Evolutionary conservation across 495 filamentous ascomycete genomes (phyloP).

Genomic region (Penicillium samsonianum): DNA sequence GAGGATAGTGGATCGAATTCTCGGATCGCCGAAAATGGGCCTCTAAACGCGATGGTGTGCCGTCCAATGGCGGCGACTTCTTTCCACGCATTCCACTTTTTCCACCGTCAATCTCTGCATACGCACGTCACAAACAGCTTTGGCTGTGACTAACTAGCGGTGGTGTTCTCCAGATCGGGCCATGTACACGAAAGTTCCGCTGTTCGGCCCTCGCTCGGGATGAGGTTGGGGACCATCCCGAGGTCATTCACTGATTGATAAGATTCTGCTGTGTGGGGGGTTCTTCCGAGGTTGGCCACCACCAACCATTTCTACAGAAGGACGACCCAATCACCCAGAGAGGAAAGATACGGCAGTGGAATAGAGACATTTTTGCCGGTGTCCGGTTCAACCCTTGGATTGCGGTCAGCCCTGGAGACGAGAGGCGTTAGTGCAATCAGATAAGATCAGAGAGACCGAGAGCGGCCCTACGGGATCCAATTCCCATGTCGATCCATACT

Average conservation of each 20-base stretch:
- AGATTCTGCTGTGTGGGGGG: slow-evolving; percentile 18
- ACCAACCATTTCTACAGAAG: background rate
- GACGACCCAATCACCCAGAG: background rate
- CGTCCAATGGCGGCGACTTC: slow-evolving; percentile 12
- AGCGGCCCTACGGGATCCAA: slow-evolving; percentile 15
- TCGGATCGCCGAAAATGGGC: slow-evolving; percentile 5
- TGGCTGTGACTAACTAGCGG: slow-evolving; percentile 3
- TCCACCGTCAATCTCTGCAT: background rate
- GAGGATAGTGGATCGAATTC: background rate
- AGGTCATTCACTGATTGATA: slow-evolving; percentile 37
- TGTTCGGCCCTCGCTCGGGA: slow-evolving; percentile 25
- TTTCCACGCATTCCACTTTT: slow-evolving; percentile 1
- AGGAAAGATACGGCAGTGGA: background rate
- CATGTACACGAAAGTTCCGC: slow-evolving; percentile 16
- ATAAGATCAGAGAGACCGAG: slow-evolving; percentile 32
- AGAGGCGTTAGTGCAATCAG: slow-evolving; percentile 30
- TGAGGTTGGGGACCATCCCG: slow-evolving; percentile 7
- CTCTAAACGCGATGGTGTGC: background rate
- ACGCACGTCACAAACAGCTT: slow-evolving; percentile 1
- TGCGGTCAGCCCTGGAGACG: slow-evolving; percentile 11
- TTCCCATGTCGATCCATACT: slow-evolving; percentile 25
- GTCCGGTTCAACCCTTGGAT: slow-evolving; percentile 15
- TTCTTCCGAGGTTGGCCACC: background rate
- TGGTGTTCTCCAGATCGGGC: slow-evolving; percentile 6
- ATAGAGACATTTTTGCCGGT: background rate